Conservation (phyloP, 2,329 filamentous ascomycete species). For the Sarocladium oryzae region DNA sequence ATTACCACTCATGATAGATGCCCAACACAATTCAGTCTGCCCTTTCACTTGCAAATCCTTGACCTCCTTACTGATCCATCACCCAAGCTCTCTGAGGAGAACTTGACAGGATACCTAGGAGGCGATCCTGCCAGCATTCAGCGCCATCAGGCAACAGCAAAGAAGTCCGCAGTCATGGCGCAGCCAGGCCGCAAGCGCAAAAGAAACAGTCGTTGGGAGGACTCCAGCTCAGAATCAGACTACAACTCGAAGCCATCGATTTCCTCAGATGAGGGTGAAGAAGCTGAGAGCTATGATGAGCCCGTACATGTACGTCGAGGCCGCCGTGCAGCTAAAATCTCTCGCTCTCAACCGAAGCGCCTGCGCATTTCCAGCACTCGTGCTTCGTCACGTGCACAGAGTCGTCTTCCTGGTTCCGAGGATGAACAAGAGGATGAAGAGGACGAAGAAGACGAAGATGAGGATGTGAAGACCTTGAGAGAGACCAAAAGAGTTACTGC, state of each 20-base stretch:
- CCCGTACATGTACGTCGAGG: not conserved
- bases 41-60: not conserved
- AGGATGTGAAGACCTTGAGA: not conserved
- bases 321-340: not conserved
- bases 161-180: not conserved
- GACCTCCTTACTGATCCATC: not conserved
- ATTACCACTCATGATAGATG: not conserved
- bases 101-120: not conserved
- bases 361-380: not conserved
- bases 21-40: not conserved
- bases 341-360: not conserved
- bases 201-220: not conserved
- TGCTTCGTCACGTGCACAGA: not conserved
- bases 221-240: not conserved
- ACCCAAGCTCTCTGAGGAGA: not conserved
- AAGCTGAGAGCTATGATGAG: not conserved
- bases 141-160: not conserved
- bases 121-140: not conserved
- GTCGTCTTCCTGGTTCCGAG: not conserved
- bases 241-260: not conserved
- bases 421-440: slow-evolving; percentile 1
- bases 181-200: not conserved
- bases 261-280: not conserved
- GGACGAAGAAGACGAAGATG: not conserved
- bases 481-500: not conserved